These are phyloP conservation scores for Diaporthe helianthi DNA, from an alignment of 2,329 filamentous ascomycete genomes.

Conservation along the genomic window DNA sequence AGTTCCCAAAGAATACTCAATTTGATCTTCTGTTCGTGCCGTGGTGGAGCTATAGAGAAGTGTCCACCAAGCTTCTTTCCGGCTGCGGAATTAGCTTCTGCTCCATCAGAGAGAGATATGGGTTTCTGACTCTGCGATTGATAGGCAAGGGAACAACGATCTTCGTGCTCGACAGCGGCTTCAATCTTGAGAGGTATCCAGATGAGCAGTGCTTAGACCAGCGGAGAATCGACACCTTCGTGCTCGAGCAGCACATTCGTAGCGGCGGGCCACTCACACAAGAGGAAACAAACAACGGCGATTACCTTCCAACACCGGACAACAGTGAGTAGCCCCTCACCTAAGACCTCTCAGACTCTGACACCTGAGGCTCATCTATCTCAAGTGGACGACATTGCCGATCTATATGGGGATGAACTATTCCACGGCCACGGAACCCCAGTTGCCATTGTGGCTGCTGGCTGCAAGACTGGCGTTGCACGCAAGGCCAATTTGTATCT, in stretches of 20 bases:
- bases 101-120: not conserved
- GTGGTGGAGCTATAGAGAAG: not conserved
- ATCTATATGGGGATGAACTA: not conserved
- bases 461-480: conserved; percentile 11
- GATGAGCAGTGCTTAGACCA: conserved; percentile 6
- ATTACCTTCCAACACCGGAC: not conserved
- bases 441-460: not conserved
- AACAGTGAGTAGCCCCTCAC: not conserved
- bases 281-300: not conserved
- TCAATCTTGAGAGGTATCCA: not conserved
- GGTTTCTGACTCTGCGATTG: not conserved
- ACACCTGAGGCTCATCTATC: too few species aligned
- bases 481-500: conserved; percentile 4
- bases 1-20: not conserved
- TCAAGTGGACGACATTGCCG: not conserved
- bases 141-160: not conserved
- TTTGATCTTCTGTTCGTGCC: not conserved
- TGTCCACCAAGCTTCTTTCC: not conserved
- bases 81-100: too few species aligned
- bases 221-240: not conserved
- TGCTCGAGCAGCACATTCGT: not conserved
- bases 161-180: not conserved
- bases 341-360: too few species aligned
- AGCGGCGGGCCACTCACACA: not conserved
- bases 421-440: not conserved